A percentile compares a stretch with the other conserved stretches of the same genome.
These are phyloP conservation scores for Clavariopsis aquatica DNA, from an alignment of 495 filamentous ascomycete genomes.

Conservation along the genomic window DNA sequence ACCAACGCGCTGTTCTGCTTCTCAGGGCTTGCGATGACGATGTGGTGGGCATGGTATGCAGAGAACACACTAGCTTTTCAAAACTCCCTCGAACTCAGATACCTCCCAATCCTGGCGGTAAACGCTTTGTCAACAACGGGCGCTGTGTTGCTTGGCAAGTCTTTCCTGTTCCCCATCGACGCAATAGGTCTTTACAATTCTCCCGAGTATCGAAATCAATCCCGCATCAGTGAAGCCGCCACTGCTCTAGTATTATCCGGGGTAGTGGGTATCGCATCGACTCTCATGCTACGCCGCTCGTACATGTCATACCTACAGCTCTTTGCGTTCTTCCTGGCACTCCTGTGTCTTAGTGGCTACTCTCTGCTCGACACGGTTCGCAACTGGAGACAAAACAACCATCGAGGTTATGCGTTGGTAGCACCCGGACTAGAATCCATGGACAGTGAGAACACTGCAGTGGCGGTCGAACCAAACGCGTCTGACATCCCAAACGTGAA, in stretches of 20 bases:
- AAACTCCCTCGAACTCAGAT: not conserved
- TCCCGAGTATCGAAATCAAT: not conserved
- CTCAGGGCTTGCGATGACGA: not conserved
- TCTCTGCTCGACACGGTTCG: not conserved
- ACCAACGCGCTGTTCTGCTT: not conserved
- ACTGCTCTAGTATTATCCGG: constrained; percentile 8
- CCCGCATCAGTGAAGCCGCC: not conserved
- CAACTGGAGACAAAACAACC: not conserved
- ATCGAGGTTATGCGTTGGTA: not conserved
- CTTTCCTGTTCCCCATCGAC: not conserved
- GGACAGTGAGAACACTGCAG: constrained; percentile 6
- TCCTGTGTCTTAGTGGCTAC: not conserved
- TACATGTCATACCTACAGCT: constrained; percentile 14
- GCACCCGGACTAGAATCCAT: not conserved
- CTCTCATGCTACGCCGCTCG: constrained; percentile 10
- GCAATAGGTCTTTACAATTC: not conserved
- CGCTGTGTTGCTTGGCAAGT: not conserved
- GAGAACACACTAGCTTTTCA: not conserved
- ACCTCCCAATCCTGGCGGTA: not conserved
- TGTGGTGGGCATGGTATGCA: not conserved
- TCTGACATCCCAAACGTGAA: not conserved
- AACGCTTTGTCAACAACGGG: constrained; percentile 2
- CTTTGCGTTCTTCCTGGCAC: constrained; percentile 1
- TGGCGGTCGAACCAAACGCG: not conserved
- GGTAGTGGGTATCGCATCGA: not conserved